Base-by-base conservation (phyloP, 2,329 filamentous ascomycete genomes). In the Domatiomyces catenatus region DNA sequence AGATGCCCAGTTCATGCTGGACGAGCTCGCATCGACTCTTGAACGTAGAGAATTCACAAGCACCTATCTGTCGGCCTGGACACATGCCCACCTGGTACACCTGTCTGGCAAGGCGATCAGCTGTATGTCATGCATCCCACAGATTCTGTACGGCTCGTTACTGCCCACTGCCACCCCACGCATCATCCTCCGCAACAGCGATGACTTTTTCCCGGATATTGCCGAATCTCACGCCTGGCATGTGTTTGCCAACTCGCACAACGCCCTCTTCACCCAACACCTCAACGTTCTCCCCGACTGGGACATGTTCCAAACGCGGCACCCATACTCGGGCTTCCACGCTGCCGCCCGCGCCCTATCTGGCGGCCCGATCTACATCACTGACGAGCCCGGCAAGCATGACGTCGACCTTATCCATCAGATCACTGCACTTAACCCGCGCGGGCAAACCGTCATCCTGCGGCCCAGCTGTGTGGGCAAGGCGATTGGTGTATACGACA, bases 311-410 rank as follows among this genome's bases (percentile, higher is more conserved):
- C 80, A 84, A 60, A 83, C 80, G 1, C 72, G 69, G 18, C 79
- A 83, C 57, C 68, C 74, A 1, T 94, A 86, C 64, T 84, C 84
- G 0, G 77, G 76, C 0, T 94, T 92, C 63, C 92, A 98, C 59
- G 92, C 86, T 3, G 90, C 92, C 1, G 89, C 88, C 1, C 77
- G 92, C 46, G 94, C 87, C 64, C 73, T 98, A 8, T 89, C 83
- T 46, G 92, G 92, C 7, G 92, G 92, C 0, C 92, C 90, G 0
- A 83, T 98, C 42, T 95, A 93, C 60, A 89, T 98, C 63, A 96
- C 90, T 0, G 92, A 98, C 65, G 76, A 80, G 0, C 90, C 90
- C 0, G 89, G 87, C 0, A 69, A 86, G 53, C 87, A 96, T 64
- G 76, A 94, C 60, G 61, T 88, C 26, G 67, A 74, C 5, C 67